Evolutionary conservation across 78 protist genomes (phyloP).

Genomic region (Isochrysis galbana): DNA sequence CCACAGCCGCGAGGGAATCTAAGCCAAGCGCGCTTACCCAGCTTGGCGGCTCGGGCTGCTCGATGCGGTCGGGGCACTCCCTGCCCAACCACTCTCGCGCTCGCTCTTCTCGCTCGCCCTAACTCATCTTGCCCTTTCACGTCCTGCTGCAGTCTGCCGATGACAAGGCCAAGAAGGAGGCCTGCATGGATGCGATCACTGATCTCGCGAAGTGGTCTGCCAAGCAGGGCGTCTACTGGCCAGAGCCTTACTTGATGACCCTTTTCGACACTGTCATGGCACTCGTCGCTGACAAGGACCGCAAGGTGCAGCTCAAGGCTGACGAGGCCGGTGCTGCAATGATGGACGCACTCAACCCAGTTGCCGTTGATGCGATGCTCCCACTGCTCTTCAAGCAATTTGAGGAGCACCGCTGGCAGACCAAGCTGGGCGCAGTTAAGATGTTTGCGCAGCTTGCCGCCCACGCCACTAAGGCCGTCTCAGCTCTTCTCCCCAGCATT

Average conservation of each 20-base stretch:
- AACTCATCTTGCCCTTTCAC: background rate
- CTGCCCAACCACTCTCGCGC: too few species aligned
- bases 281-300: conserved; percentile 20
- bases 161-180: background rate
- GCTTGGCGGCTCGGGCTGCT: too few species aligned
- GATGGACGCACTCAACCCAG: conserved; percentile 15
- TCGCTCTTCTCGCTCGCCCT: too few species aligned
- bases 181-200: background rate
- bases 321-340: background rate
- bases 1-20: too few species aligned
- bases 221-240: background rate
- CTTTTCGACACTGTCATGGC: background rate
- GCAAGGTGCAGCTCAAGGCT: conserved; percentile 18
- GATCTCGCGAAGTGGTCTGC: conserved; percentile 2
- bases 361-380: conserved; percentile 18
- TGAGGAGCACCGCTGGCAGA: conserved; percentile 32
- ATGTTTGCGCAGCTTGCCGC: background rate
- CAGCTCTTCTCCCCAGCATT: background rate
- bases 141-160: background rate
- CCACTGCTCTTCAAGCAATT: background rate
- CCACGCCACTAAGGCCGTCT: background rate
- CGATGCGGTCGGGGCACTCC: too few species aligned
- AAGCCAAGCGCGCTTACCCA: too few species aligned
- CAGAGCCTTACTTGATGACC: background rate
- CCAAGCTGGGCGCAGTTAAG: background rate